Base-by-base conservation (phyloP, 2,329 filamentous ascomycete species). In the Dendrostoma leiphaemia region DNA sequence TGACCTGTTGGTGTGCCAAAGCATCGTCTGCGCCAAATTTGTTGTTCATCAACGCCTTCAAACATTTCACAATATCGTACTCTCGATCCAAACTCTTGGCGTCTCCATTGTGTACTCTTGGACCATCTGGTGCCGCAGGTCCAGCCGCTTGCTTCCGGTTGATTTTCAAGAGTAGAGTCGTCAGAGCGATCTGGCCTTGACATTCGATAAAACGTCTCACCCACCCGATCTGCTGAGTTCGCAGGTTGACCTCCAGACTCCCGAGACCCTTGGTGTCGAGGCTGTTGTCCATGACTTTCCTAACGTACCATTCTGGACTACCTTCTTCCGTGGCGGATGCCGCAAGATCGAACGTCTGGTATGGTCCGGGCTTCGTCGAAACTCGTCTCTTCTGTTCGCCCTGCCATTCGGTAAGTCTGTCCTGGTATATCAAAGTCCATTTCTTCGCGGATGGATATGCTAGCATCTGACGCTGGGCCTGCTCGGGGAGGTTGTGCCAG, bases 31-130 rank as follows among this genome's bases (percentile, higher is more conserved):
- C 94, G 58, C 94, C 94, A 69, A 96, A 97, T 70, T 96, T 97
- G 82, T 97, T 99, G 83, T 99, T 99, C 89, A 97, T 96, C 54
- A 97, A 74, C 29, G 92, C 91, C 76, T 97, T 97, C 55, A 99
- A 74, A 74, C 94, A 97, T 74, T 99, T 99, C 68, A 96, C 85
- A 59, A 99, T 96, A 67, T 97, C 94, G 69, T 97, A 97, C 73
- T 96, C 92, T 62, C 89, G 85, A 66, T 97, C 92, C 47, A 94
- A 78, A 66, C 93, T 90, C 69, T 89, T 91, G 63, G 96, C 91
- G 54, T 68, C 75, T 66, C 70, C 83, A 31, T 78, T 71, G 28
- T 44, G 46, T 10, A 23, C 17, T 32, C 35, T 43, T 28, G 45
- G 43, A 51, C 77, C 75, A 38, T 82, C 77, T 5, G 84, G 82